Evolutionary conservation across 2,329 filamentous ascomycete species (phyloP).

Genomic region (Domatiomyces globalis): DNA sequence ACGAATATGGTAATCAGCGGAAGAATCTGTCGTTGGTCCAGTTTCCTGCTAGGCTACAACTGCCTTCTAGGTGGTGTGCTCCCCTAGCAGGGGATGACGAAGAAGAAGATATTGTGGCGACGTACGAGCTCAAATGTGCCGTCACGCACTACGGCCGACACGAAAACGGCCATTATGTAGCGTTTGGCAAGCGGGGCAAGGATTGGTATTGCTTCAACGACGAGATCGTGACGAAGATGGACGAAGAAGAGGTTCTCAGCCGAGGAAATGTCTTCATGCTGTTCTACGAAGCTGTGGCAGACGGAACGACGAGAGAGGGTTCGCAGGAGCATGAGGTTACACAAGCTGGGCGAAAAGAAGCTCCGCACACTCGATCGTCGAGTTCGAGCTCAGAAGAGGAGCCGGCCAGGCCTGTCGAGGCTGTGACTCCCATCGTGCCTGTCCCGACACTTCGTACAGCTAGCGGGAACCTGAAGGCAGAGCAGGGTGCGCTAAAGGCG

Average conservation of each 20-base stretch:
- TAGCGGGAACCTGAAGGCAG: neutral
- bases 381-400: neutral
- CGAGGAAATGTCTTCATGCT: slow-evolving; percentile 90
- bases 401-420: neutral
- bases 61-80: slow-evolving; percentile 48
- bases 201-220: slow-evolving; percentile 86
- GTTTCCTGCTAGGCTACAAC: slow-evolving; percentile 60
- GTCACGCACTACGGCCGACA: slow-evolving; percentile 83
- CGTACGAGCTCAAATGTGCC: slow-evolving; percentile 69
- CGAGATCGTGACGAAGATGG: slow-evolving; percentile 62
- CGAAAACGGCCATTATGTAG: slow-evolving; percentile 92
- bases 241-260: slow-evolving; percentile 56
- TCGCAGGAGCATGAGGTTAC: neutral
- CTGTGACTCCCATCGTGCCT: neutral
- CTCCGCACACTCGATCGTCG: neutral
- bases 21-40: slow-evolving; percentile 72
- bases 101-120: slow-evolving; percentile 27
- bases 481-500: neutral
- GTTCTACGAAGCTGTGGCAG: slow-evolving; percentile 64
- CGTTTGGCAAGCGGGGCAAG: slow-evolving; percentile 50
- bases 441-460: neutral
- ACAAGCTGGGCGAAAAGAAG: neutral
- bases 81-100: slow-evolving; percentile 39
- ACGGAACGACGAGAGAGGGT: neutral
- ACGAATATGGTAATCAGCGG: slow-evolving; percentile 60